These are phyloP conservation scores for Trypanosoma melophagium DNA, from an alignment of 208 protist genomes.

Conservation along the genomic window DNA sequence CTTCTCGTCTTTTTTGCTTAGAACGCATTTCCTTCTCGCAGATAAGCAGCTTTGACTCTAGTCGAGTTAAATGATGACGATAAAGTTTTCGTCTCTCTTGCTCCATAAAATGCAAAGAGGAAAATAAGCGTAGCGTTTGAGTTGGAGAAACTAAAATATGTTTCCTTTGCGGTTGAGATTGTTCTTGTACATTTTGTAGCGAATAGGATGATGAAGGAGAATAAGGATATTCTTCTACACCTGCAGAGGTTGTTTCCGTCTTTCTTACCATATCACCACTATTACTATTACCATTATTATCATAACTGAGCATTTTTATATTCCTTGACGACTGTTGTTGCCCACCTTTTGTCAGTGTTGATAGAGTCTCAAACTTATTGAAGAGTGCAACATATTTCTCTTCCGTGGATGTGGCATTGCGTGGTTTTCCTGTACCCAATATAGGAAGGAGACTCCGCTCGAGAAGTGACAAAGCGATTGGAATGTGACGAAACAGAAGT, in stretches of 20 bases:
- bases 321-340: no score
- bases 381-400: not conserved
- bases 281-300: no score
- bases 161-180: not conserved
- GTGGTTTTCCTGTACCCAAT: not conserved
- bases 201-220: not conserved
- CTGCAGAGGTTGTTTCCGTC: not conserved
- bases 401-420: not conserved
- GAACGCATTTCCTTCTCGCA: not conserved
- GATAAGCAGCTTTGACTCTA: slow-evolving; percentile 5
- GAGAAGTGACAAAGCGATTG: slow-evolving; percentile 66
- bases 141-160: slow-evolving; percentile 6
- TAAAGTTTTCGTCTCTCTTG: slow-evolving; percentile 44
- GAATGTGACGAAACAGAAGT: slow-evolving; percentile 64
- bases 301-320: no score
- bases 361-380: no score
- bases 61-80: slow-evolving; percentile 12
- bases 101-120: slow-evolving; percentile 52
- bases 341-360: no score
- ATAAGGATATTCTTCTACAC: not conserved
- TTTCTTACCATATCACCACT: no score
- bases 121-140: slow-evolving; percentile 25
- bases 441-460: slow-evolving; percentile 51
- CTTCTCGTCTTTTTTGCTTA: not conserved
- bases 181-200: not conserved